A percentile compares a stretch with the other conserved stretches of the same genome.
These are phyloP conservation scores for Sphaceloma murrayae DNA, from an alignment of 2,329 filamentous ascomycete species.

Conservation along the genomic window DNA sequence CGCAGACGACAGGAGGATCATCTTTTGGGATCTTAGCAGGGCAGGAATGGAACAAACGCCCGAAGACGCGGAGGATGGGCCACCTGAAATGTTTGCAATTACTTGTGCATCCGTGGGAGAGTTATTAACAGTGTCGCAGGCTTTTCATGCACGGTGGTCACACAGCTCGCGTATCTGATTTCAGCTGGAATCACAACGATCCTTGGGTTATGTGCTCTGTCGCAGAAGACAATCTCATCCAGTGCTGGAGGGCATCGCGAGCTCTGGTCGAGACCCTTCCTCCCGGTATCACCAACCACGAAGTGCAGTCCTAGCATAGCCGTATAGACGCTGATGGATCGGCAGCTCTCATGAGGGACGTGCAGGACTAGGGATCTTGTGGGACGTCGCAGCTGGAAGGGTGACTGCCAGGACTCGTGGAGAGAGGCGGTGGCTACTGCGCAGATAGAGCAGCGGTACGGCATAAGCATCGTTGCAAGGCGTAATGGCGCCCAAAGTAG, in stretches of 20 bases:
- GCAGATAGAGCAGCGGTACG: too few species aligned
- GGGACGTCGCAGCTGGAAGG: too few species aligned
- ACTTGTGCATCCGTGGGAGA: not conserved
- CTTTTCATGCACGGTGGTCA: constrained; percentile 98
- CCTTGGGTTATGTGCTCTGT: constrained; percentile 94
- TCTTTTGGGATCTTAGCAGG: constrained; percentile 91
- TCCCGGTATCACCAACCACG: constrained; percentile 25
- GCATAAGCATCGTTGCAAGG: too few species aligned
- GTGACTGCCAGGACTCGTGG: too few species aligned
- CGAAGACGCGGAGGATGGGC: constrained; percentile 89
- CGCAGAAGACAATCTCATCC: constrained; percentile 91
- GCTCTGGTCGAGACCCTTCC: constrained; percentile 30
- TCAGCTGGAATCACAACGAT: constrained; percentile 95
- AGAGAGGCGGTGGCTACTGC: too few species aligned
- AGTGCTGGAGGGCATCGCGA: constrained; percentile 54
- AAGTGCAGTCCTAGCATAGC: constrained; percentile 21
- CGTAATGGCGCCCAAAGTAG: too few species aligned
- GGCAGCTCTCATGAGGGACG: constrained; percentile 7
- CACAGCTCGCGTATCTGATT: constrained; percentile 92
- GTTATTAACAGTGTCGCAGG: constrained; percentile 37
- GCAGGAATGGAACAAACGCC: constrained; percentile 91
- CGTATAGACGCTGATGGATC: constrained; percentile 12
- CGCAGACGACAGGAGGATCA: constrained; percentile 84
- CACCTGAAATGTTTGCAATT: constrained; percentile 66
- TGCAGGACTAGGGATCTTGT: constrained; percentile 5